Evolutionary conservation across 2,329 filamentous ascomycete species (phyloP).

Genomic region (Sporothrix inflata): DNA sequence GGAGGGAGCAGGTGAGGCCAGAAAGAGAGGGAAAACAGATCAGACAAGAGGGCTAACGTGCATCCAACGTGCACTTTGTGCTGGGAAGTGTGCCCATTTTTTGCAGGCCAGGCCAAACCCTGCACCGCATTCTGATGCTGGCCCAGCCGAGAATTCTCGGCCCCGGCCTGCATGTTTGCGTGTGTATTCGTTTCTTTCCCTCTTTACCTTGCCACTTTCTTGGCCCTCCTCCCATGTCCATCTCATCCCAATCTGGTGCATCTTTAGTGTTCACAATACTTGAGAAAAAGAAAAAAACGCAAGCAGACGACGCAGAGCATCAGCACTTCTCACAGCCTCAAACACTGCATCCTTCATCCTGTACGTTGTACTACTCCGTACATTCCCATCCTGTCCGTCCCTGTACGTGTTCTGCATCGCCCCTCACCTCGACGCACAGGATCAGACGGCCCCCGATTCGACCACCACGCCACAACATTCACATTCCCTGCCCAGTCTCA

Average conservation of each 20-base stretch:
- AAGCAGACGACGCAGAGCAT: background rate
- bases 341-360: background rate
- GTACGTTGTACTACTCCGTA: background rate
- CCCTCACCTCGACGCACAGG: constrained; percentile 13
- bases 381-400: background rate
- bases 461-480: constrained; percentile 9
- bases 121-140: background rate
- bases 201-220: background rate
- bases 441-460: constrained; percentile 20
- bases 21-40: background rate
- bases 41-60: background rate
- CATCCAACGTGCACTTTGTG: background rate
- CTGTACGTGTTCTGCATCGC: constrained; percentile 10
- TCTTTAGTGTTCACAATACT: background rate
- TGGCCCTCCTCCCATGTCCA: background rate
- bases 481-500: background rate
- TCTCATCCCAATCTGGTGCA: background rate
- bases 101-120: background rate
- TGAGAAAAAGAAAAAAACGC: background rate
- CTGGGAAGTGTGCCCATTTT: background rate
- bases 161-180: background rate
- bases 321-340: constrained; percentile 11
- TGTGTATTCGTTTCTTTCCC: background rate
- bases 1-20: background rate
- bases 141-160: background rate